Conservation (phyloP, 306 rosid genomes). For the Mimosa bimucronata region DNA sequence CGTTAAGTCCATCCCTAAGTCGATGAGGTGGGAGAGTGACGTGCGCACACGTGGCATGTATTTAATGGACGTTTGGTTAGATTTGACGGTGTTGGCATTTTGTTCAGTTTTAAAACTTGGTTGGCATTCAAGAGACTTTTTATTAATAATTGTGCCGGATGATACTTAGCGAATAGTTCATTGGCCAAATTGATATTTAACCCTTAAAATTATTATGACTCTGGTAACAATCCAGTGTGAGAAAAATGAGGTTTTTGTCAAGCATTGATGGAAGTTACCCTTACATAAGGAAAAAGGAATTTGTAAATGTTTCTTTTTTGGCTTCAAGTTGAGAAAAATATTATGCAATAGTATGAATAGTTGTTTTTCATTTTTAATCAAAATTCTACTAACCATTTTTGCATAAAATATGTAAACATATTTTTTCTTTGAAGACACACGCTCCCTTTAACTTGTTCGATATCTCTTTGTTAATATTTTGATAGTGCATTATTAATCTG, state of each 20-base stretch:
- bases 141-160: too few relatives aligned
- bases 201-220: background rate
- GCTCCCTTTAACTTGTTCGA: conserved; percentile 5
- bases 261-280: conserved; percentile 10
- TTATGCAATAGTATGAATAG: conserved; percentile 12
- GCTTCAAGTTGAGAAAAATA: conserved; percentile 23
- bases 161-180: too few relatives aligned
- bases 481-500: conserved; percentile 22
- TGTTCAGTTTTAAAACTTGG: too few relatives aligned
- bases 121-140: too few relatives aligned
- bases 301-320: conserved; percentile 21
- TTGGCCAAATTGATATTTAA: too few relatives aligned
- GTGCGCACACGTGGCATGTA: too few relatives aligned
- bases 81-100: too few relatives aligned
- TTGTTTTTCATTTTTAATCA: conserved; percentile 26
- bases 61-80: too few relatives aligned
- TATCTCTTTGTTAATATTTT: background rate
- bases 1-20: too few relatives aligned
- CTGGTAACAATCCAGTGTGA: background rate
- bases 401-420: background rate
- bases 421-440: conserved; percentile 16
- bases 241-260: conserved; percentile 11
- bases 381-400: conserved; percentile 14
- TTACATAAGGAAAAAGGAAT: background rate
- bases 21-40: too few relatives aligned